Conservation (phyloP, 2,329 filamentous ascomycete species). For the Phyllosticta paracitricarpa region DNA sequence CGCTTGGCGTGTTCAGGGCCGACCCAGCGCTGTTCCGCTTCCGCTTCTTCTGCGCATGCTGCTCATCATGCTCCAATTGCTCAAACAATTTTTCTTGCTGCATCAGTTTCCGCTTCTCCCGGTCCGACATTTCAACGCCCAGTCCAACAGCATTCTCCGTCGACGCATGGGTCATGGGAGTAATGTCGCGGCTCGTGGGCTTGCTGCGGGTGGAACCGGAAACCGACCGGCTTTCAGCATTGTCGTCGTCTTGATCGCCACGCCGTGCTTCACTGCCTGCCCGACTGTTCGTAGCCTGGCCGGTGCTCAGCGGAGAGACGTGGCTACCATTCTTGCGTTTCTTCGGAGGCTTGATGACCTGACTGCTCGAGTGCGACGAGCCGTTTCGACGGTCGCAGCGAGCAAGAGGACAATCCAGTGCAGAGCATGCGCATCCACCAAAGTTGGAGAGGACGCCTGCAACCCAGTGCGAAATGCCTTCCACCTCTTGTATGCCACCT, state of each 20-base stretch:
- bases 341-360: constrained; percentile 38
- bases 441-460: constrained; percentile 64
- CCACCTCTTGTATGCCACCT: constrained; percentile 47
- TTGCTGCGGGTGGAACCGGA: constrained; percentile 44
- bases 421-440: constrained; percentile 62
- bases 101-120: constrained; percentile 53
- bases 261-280: constrained; percentile 48
- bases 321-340: constrained; percentile 34
- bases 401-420: constrained; percentile 25
- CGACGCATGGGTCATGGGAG: constrained; percentile 45
- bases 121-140: constrained; percentile 47
- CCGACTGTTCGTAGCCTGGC: constrained; percentile 45
- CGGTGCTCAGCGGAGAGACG: constrained; percentile 45
- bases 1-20: constrained; percentile 40
- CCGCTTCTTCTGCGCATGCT: constrained; percentile 42
- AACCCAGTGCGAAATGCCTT: constrained; percentile 58
- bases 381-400: constrained; percentile 24
- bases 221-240: constrained; percentile 45
- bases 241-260: constrained; percentile 44
- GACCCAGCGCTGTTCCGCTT: constrained; percentile 48
- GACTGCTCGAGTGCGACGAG: constrained; percentile 15
- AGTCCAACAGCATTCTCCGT: constrained; percentile 33
- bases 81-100: constrained; percentile 54
- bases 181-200: constrained; percentile 51
- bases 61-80: constrained; percentile 49